Conservation (phyloP, 2,329 filamentous ascomycete species). For the Cladorrhinum sp. region DNA sequence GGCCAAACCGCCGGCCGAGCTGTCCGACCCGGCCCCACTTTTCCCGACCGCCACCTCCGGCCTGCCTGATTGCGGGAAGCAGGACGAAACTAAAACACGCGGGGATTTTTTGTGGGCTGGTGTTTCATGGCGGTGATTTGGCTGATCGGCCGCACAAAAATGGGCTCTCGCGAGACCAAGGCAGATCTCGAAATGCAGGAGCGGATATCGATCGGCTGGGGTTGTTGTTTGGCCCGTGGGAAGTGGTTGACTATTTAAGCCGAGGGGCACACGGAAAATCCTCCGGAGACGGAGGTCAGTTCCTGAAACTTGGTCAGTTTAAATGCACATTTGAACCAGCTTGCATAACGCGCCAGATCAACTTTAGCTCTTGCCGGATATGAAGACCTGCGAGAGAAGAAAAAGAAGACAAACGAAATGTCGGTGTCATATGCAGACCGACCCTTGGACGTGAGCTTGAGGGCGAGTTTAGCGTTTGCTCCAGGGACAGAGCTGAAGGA, state of each 20-base stretch:
- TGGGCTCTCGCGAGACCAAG: background rate
- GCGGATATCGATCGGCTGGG: no score
- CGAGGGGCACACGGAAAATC: background rate
- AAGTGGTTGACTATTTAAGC: background rate
- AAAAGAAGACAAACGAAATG: no score
- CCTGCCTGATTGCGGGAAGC: no score
- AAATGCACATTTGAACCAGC: no score
- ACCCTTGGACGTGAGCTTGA: no score
- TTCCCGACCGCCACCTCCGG: conserved; percentile 1
- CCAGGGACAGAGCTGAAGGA: no score
- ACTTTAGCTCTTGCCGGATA: background rate
- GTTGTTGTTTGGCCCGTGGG: no score
- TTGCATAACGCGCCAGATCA: no score
- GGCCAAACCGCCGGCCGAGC: background rate
- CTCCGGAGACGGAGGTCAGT: background rate
- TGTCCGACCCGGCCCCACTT: conserved; percentile 9
- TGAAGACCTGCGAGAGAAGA: background rate
- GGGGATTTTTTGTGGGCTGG: background rate
- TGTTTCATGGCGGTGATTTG: background rate
- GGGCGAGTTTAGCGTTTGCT: no score
- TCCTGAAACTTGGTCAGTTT: background rate
- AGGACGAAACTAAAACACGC: no score
- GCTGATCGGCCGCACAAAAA: background rate
- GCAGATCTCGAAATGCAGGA: background rate
- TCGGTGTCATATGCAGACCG: no score